Evolutionary conservation across 1,284 basidiomycete species (phyloP), one percentile per base, ranked within the genome.

Genomic region (Rugosomyces carneus): DNA sequence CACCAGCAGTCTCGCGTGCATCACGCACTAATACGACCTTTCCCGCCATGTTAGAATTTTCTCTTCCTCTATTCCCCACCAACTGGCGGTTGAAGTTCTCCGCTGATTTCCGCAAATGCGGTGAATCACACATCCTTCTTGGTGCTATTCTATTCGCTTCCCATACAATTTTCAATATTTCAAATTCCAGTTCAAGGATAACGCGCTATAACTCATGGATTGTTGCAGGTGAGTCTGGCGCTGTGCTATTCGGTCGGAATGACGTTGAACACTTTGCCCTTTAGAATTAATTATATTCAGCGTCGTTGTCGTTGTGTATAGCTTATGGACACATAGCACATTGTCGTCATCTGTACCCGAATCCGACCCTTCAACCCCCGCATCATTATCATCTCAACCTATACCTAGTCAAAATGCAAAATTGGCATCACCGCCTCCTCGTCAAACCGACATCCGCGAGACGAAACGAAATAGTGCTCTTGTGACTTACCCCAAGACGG

Each of bases 281-380:
- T 24, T 16, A 89, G 85, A 85, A 63, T 68, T 89, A 48, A 68
- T 73, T 48, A 56, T 72, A 43, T 72, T 89, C 46, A 68, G 77
- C 56, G 55, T 75, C 42, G 66, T 71, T 46, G 79, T 82, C 44
- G 65, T 80, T 54, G 59, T 81, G 47, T 87, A 89, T 65, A 71
- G 79, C 51, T 60, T 77, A 50, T 84, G 80, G 73, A 75, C 74
- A 11, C 80, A 84, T 58, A 73, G 73, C 47, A 60, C 63, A 57
- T 56, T 70, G 55, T 57, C 44, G 31, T 26, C 42, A 24, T 21
- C 27, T 31, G 27, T 41, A 41, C 53, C 54, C 15, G 32, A 16
- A 46, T 18, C 20, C 37, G 16, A 24, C 15, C 15, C 27, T 29
- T 9, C 44, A 31, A 56, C 51, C 45, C 57, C 60, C 44, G 49